Evolutionary conservation across 2,329 filamentous ascomycete species (phyloP).

Genomic region (Curvularia hawaiiensis): DNA sequence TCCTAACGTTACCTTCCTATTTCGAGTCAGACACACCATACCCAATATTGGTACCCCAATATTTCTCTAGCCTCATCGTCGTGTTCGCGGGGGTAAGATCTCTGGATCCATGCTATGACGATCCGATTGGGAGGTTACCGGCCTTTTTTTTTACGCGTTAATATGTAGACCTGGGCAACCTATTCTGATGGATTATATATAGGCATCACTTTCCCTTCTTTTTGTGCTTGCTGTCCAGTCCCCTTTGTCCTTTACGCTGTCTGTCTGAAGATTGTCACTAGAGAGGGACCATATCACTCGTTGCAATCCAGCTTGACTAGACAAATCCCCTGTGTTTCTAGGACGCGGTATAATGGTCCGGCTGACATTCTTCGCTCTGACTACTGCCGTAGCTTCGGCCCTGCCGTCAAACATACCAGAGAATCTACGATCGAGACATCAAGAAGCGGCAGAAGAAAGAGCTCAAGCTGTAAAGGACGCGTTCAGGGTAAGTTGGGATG

Average conservation of each 20-base stretch:
- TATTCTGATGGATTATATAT: not conserved
- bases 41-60: not conserved
- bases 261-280: not conserved
- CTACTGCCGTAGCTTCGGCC: constrained; percentile 16
- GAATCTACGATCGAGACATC: constrained; percentile 19
- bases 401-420: constrained; percentile 20
- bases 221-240: not conserved
- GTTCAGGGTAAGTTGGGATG: constrained; percentile 45
- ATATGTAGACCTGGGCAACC: not conserved
- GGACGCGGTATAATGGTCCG: constrained; percentile 11
- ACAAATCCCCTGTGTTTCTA: too few relatives aligned
- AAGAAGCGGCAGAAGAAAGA: constrained; percentile 18
- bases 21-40: not conserved
- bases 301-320: not conserved
- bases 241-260: not conserved
- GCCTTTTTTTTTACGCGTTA: not conserved
- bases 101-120: not conserved
- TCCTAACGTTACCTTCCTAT: constrained; percentile 2
- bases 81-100: not conserved
- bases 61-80: not conserved
- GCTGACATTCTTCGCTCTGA: constrained; percentile 15
- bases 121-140: not conserved
- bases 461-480: constrained; percentile 43
- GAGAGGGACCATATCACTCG: not conserved
- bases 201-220: not conserved